A percentile compares a stretch with the other conserved stretches of the same genome.
Conservation (phyloP, 176 grass and related monocot genomes). For the Triticum urartu region DNA sequence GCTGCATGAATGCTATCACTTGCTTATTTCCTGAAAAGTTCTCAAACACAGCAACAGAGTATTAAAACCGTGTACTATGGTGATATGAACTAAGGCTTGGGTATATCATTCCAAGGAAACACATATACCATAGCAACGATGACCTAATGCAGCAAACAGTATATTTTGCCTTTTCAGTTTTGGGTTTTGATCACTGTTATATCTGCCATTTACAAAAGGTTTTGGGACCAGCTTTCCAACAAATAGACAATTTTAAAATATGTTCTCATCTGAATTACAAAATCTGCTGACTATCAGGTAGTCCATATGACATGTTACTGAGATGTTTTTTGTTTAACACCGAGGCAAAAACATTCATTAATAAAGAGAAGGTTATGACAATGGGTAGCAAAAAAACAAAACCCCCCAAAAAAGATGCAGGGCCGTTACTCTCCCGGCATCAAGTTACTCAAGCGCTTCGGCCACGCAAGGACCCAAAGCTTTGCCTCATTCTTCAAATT, state of each 20-base stretch:
- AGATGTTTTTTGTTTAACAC: neutral
- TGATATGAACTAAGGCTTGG: neutral
- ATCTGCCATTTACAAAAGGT: neutral
- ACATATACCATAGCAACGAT: neutral
- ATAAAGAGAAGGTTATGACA: no score
- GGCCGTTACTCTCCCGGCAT: no score
- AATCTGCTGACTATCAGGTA: neutral
- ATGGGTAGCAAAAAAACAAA: no score
- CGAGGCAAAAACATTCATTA: no score
- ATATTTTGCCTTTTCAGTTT: neutral
- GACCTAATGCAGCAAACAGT: neutral
- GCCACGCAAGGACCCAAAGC: no score
- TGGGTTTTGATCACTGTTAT: neutral
- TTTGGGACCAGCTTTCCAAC: neutral
- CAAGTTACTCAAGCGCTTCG: no score
- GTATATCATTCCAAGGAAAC: neutral
- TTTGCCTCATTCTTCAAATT: no score
- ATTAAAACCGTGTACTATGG: neutral
- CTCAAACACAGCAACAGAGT: neutral
- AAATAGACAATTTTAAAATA: constrained; percentile 10
- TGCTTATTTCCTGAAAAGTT: constrained; percentile 6
- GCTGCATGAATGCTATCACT: neutral
- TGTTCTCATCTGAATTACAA: neutral
- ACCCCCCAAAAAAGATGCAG: no score
- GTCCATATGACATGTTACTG: neutral